These are phyloP conservation scores for Fusarium stilboides DNA, from an alignment of 2,329 filamentous ascomycete species.

Conservation along the genomic window DNA sequence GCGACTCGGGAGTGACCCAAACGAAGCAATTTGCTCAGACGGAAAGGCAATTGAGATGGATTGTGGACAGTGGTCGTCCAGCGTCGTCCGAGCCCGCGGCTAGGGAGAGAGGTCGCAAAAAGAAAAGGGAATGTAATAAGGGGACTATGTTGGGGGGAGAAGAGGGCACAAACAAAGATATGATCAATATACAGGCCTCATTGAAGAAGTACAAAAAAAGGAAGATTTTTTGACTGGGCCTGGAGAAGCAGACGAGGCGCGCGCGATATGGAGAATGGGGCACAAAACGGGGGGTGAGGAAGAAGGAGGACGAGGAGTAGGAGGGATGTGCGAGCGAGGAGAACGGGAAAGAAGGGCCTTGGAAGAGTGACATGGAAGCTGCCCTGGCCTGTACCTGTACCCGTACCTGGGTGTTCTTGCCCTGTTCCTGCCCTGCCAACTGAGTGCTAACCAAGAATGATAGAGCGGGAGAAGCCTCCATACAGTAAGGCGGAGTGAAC, in stretches of 20 bases:
- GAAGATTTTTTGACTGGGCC: conserved; percentile 47
- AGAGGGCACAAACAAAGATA: conserved; percentile 52
- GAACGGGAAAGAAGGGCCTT: conserved; percentile 39
- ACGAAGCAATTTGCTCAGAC: conserved; percentile 46
- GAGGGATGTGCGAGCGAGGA: conserved; percentile 41
- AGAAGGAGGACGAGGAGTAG: conserved; percentile 45
- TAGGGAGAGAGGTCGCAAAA: conserved; percentile 44
- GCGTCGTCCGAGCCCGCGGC: conserved; percentile 51
- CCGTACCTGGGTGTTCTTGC: conserved; percentile 2
- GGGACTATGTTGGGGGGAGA: conserved; percentile 35
- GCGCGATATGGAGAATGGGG: conserved; percentile 45
- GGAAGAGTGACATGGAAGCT: conserved; percentile 21
- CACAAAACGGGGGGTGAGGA: conserved; percentile 44
- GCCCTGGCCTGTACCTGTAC: conserved; percentile 15
- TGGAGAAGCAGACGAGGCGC: conserved; percentile 50
- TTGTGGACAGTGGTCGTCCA: conserved; percentile 46
- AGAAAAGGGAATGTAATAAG: conserved; percentile 42
- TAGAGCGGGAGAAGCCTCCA: conserved; percentile 14
- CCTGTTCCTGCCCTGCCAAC: conserved; percentile 16
- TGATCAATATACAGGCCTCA: conserved; percentile 58
- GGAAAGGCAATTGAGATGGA: conserved; percentile 45
- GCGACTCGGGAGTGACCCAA: conserved; percentile 30
- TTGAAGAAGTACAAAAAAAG: conserved; percentile 47
- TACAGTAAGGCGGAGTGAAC: conserved; percentile 2
- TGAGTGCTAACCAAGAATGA: conserved; percentile 22